phyloP scores from a whole-genome alignment of 176 grass and related monocot species.

The Echinochloa phyllopogon region DNA sequence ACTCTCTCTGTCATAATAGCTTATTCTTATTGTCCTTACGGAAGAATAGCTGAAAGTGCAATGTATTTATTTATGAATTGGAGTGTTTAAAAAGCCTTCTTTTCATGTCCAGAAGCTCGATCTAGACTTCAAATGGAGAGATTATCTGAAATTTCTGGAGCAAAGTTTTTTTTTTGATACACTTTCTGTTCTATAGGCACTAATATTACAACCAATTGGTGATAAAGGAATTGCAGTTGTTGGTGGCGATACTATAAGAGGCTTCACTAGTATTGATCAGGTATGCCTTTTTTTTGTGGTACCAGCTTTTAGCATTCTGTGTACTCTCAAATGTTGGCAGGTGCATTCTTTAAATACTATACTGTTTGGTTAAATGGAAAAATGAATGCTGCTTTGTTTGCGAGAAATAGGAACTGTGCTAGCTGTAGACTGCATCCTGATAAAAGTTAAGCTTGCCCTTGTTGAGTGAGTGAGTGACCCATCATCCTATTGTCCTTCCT shows the following conservation, averaged over 20 bases:
- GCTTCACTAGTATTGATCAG: conserved; percentile 85
- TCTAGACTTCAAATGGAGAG: background rate
- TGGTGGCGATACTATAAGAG: conserved; percentile 90
- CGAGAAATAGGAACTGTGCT: background rate
- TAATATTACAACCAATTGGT: conserved; percentile 88
- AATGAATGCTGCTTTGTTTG: background rate
- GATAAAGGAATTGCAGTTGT: conserved; percentile 74
- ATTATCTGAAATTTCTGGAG: background rate
- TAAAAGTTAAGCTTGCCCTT: background rate
- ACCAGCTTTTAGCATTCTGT: background rate
- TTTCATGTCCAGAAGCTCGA: background rate
- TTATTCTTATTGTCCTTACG: background rate
- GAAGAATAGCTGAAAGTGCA: background rate
- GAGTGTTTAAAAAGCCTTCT: background rate
- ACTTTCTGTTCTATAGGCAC: conserved; percentile 46
- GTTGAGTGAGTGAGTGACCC: background rate
- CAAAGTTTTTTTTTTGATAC: background rate
- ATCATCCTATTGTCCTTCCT: conserved; percentile 23
- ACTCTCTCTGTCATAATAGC: background rate
- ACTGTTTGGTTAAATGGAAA: background rate
- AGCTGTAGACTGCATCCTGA: background rate
- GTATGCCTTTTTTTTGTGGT: conserved; percentile 33
- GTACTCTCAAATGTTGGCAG: background rate
- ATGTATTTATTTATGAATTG: background rate
- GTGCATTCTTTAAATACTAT: background rate